A percentile compares a stretch with the other conserved stretches of the same genome.
Conservation (phyloP, 257 asterid genomes). For the Misopates orontium region DNA sequence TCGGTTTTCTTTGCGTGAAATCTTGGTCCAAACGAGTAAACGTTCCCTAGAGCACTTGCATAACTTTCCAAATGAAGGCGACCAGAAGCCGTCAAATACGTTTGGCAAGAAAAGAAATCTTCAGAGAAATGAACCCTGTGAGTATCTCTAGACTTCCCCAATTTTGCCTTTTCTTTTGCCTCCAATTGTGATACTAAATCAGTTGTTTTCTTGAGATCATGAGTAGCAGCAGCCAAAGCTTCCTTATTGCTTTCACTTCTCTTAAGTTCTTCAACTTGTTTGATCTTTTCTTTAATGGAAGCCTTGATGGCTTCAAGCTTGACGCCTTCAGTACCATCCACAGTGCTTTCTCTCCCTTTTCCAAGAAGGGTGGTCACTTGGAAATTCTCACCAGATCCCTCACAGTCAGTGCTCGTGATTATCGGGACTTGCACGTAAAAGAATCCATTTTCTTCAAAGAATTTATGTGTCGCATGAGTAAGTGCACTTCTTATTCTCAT, state of each 20-base stretch:
- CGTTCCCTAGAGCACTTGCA: constrained; percentile 85
- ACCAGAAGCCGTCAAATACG: constrained; percentile 60
- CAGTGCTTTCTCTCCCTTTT: constrained; percentile 25
- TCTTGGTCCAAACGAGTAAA: constrained; percentile 82
- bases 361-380: constrained; percentile 58
- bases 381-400: constrained; percentile 51
- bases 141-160: constrained; percentile 20
- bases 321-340: constrained; percentile 30
- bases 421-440: constrained; percentile 81
- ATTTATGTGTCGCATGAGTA: constrained; percentile 51
- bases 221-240: constrained; percentile 66
- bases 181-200: constrained; percentile 63
- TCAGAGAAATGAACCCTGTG: constrained; percentile 38
- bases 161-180: constrained; percentile 44
- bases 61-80: constrained; percentile 86
- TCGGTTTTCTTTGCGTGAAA: constrained; percentile 49
- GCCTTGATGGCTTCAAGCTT: constrained; percentile 48
- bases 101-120: constrained; percentile 59
- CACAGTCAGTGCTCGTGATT: constrained; percentile 64
- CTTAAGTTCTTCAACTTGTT: constrained; percentile 62
- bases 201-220: constrained; percentile 63
- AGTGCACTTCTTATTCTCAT: constrained; percentile 64
- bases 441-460: constrained; percentile 66
- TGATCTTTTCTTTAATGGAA: constrained; percentile 62
- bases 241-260: constrained; percentile 79